phyloP scores from a whole-genome alignment of 495 filamentous ascomycete species.

The Penicillium goetzii region DNA sequence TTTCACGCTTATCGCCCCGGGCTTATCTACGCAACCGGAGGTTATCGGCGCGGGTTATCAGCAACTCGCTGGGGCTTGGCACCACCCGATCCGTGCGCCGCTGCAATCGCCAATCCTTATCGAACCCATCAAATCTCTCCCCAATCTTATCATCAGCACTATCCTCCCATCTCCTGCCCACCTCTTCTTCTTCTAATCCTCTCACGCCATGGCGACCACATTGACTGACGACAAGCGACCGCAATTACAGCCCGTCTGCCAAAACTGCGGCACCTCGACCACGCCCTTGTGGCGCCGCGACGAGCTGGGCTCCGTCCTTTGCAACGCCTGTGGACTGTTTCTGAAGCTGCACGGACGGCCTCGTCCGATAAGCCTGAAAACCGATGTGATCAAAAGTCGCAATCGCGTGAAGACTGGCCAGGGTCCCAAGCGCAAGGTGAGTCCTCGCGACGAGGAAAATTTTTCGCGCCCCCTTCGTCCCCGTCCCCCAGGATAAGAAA shows the following conservation, averaged over 20 bases:
- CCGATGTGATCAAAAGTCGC: slow-evolving; percentile 98
- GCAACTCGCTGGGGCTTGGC: slow-evolving; percentile 41
- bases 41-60: slow-evolving; percentile 35
- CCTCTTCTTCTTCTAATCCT: slow-evolving; percentile 20
- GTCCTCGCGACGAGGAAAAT: slow-evolving; percentile 33
- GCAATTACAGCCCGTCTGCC: slow-evolving; percentile 88
- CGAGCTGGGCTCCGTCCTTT: slow-evolving; percentile 94
- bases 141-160: slow-evolving; percentile 54
- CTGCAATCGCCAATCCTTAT: slow-evolving; percentile 45
- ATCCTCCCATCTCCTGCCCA: slow-evolving; percentile 27
- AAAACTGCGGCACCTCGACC: slow-evolving; percentile 94
- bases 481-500: slow-evolving; percentile 28
- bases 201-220: slow-evolving; percentile 57
- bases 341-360: slow-evolving; percentile 93
- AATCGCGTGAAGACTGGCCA: slow-evolving; percentile 95
- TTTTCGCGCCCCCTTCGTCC: slow-evolving; percentile 26
- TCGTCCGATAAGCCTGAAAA: slow-evolving; percentile 94
- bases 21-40: slow-evolving; percentile 30
- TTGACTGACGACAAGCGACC: slow-evolving; percentile 60
- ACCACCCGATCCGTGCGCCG: slow-evolving; percentile 42
- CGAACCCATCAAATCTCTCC: slow-evolving; percentile 51
- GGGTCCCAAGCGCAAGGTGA: slow-evolving; percentile 86
- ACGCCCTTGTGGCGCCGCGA: slow-evolving; percentile 97
- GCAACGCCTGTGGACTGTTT: slow-evolving; percentile 98
- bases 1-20: slow-evolving; percentile 27